These are phyloP conservation scores for Phytopythium aichiense DNA, from an alignment of 352 stramenopile genomes.

Conservation along the genomic window DNA sequence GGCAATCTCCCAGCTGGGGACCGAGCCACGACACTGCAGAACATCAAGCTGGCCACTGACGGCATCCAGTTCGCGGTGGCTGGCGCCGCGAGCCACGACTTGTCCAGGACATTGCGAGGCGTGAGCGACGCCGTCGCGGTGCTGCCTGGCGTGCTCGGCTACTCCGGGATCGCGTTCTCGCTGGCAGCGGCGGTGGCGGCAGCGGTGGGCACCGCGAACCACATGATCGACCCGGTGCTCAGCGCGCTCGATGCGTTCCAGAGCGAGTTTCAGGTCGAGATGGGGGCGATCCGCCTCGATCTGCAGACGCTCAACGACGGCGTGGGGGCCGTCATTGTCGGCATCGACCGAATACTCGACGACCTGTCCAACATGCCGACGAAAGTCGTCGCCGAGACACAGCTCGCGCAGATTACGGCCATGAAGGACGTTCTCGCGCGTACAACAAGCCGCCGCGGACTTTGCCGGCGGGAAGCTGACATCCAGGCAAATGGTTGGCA, in stretches of 20 bases:
- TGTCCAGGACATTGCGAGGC: slow-evolving; percentile 32
- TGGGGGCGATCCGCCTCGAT: slow-evolving; percentile 22
- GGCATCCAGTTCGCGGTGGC: slow-evolving; percentile 38
- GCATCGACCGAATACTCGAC: slow-evolving; percentile 31
- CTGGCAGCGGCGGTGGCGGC: slow-evolving; percentile 34
- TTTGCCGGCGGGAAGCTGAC: slow-evolving; percentile 32
- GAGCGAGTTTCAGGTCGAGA: slow-evolving; percentile 18
- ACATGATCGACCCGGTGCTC: slow-evolving; percentile 28
- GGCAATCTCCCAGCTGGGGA: slow-evolving; percentile 7
- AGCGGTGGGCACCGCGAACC: slow-evolving; percentile 1
- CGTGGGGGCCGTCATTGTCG: slow-evolving; percentile 21
- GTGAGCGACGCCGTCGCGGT: slow-evolving; percentile 31
- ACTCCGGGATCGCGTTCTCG: slow-evolving; percentile 39
- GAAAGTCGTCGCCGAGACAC: slow-evolving; percentile 45
- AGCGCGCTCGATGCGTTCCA: slow-evolving; percentile 23
- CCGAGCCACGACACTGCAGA: slow-evolving; percentile 15
- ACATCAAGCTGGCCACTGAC: slow-evolving; percentile 38
- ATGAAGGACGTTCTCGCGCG: slow-evolving; percentile 45
- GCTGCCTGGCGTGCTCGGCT: slow-evolving; percentile 29
- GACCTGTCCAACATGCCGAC: slow-evolving; percentile 32
- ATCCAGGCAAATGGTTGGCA: slow-evolving; percentile 32
- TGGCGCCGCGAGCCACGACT: slow-evolving; percentile 20
- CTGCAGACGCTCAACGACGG: slow-evolving; percentile 24
- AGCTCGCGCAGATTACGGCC: slow-evolving; percentile 30
- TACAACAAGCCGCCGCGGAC: slow-evolving; percentile 26